A percentile compares a stretch with the other conserved stretches of the same genome.
phyloP scores from a whole-genome alignment of 2,329 filamentous ascomycete species.

The Dendryphion nanum region DNA sequence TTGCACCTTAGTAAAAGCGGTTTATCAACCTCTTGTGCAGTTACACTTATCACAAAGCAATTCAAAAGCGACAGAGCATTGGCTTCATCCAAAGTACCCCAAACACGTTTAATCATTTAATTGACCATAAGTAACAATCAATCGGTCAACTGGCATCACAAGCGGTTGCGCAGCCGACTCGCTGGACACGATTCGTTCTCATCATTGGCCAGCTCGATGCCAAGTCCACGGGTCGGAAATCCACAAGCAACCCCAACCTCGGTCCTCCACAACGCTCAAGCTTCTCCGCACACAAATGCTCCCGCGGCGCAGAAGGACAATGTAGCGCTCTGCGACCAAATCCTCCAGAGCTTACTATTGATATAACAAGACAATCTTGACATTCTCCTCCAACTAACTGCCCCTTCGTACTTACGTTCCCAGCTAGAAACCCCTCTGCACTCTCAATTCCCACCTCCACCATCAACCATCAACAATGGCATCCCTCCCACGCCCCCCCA shows the following conservation, averaged over 20 bases:
- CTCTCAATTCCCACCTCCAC: no score
- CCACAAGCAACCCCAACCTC: neutral
- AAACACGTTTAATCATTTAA: neutral
- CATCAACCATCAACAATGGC: no score
- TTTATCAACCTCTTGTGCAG: no score
- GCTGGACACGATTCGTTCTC: neutral
- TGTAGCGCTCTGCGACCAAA: no score
- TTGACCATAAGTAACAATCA: neutral
- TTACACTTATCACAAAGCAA: no score
- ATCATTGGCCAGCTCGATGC: neutral
- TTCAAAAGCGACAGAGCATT: neutral
- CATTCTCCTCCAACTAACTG: no score
- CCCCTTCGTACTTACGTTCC: no score
- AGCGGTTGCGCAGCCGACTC: neutral
- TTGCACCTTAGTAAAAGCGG: no score
- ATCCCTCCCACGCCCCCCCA: slow-evolving; percentile 11
- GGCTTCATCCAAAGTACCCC: neutral
- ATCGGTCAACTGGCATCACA: neutral
- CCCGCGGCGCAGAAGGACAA: no score
- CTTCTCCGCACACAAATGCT: neutral
- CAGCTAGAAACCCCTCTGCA: no score
- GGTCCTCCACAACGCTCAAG: neutral
- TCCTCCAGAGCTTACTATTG: no score
- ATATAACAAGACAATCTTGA: no score
- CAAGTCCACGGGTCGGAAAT: neutral